These are phyloP conservation scores for Agarophyton chilense DNA, from an alignment of 23 red algal genomes.

Conservation along the genomic window DNA sequence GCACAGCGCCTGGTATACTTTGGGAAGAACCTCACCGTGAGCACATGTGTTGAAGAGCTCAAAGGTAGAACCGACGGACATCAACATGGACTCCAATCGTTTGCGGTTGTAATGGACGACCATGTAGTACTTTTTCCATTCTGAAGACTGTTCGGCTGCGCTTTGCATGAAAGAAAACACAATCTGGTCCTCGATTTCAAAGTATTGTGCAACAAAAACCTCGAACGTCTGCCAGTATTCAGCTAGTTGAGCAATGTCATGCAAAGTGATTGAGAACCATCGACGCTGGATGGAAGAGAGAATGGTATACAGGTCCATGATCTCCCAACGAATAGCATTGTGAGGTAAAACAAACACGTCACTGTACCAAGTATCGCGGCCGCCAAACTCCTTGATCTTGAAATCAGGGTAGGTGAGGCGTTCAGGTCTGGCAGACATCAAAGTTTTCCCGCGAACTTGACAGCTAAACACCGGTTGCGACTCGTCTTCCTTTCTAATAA, in stretches of 20 bases:
- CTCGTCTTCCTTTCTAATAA: conserved; percentile 27
- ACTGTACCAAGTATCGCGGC: conserved; percentile 56
- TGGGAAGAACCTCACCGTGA: conserved; percentile 54
- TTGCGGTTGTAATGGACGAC: conserved; percentile 63
- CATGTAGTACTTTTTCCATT: conserved; percentile 60
- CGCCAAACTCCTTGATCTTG: conserved; percentile 59
- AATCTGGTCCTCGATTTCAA: conserved; percentile 82
- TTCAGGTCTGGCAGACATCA: conserved; percentile 58
- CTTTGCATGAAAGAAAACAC: conserved; percentile 67
- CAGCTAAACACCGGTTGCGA: conserved; percentile 34
- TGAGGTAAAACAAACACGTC: conserved; percentile 79
- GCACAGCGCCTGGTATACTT: conserved; percentile 50
- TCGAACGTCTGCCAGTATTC: conserved; percentile 73
- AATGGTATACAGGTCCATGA: conserved; percentile 82
- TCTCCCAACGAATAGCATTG: conserved; percentile 79
- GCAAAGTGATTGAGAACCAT: conserved; percentile 63
- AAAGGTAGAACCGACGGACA: conserved; percentile 41
- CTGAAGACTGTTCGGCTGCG: conserved; percentile 22
- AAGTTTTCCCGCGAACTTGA: conserved; percentile 31
- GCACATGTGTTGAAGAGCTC: conserved; percentile 56
- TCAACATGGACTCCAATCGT: conserved; percentile 48
- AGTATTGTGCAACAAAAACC: conserved; percentile 72
- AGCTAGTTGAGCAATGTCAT: conserved; percentile 47
- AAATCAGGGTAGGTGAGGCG: conserved; percentile 55
- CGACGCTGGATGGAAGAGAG: conserved; percentile 57